Evolutionary conservation across 345 rosid species (phyloP).

Genomic region (Pistacia atlantica): DNA sequence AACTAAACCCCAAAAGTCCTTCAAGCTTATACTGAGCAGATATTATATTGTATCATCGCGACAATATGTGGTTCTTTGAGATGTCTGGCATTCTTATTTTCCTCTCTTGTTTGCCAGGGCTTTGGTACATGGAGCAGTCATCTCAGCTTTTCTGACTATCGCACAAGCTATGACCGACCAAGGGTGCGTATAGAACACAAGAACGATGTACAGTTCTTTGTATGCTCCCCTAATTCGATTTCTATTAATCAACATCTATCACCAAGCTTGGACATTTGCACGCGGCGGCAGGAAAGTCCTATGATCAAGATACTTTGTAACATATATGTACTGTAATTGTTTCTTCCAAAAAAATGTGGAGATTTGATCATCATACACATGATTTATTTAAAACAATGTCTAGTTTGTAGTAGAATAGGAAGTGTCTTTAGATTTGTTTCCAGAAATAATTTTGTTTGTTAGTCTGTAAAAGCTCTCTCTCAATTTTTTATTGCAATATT

Average conservation of each 20-base stretch:
- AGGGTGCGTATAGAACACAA: slow-evolving; percentile 77
- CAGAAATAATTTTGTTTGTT: slow-evolving; percentile 16
- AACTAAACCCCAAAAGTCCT: not conserved
- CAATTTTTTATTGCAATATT: slow-evolving; percentile 10
- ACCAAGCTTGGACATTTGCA: not conserved
- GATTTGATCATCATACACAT: slow-evolving; percentile 7
- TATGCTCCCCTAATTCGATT: not conserved
- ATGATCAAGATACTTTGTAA: slow-evolving; percentile 19
- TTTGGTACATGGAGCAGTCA: slow-evolving; percentile 82
- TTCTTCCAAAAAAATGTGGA: not conserved
- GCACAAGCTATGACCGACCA: slow-evolving; percentile 99
- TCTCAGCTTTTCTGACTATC: slow-evolving; percentile 84
- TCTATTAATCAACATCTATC: not conserved
- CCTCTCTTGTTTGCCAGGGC: slow-evolving; percentile 52
- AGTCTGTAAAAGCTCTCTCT: not conserved
- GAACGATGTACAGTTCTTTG: slow-evolving; percentile 17
- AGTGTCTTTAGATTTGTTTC: not conserved
- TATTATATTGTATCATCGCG: too few species aligned
- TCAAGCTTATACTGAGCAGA: not conserved
- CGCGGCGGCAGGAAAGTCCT: not conserved
- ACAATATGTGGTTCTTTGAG: not conserved
- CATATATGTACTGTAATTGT: slow-evolving; percentile 24
- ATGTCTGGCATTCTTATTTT: slow-evolving; percentile 4
- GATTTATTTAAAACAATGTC: slow-evolving; percentile 13
- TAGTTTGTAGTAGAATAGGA: too few species aligned